phyloP scores from a whole-genome alignment of 805 yeast species.

The Teunomyces aglyptinius region DNA sequence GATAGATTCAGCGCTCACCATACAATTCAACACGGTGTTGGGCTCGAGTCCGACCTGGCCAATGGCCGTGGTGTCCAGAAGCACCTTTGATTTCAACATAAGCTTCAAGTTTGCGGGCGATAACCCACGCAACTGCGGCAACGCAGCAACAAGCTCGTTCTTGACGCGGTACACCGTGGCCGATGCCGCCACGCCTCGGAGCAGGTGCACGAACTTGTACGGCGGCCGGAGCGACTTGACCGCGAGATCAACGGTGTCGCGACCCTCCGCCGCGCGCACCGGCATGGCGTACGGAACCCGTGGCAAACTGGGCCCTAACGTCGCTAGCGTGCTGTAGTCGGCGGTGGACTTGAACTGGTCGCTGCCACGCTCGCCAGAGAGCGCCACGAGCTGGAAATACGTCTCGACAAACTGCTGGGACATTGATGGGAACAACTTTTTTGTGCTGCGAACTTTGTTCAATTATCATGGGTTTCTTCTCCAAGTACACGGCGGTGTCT shows the following conservation, averaged over 20 bases:
- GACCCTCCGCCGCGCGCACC: no score
- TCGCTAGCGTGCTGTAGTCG: constrained; percentile 26
- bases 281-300: constrained; percentile 38
- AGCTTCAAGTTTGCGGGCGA: constrained; percentile 46
- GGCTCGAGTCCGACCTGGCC: no score
- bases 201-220: constrained; percentile 46
- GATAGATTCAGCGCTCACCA: constrained; percentile 2
- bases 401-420: constrained; percentile 45
- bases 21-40: neutral
- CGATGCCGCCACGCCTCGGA: constrained; percentile 21
- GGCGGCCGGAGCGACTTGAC: constrained; percentile 75
- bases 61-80: constrained; percentile 48
- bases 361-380: constrained; percentile 12
- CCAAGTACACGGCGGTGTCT: constrained; percentile 26
- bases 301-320: constrained; percentile 51
- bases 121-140: constrained; percentile 21
- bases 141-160: constrained; percentile 28
- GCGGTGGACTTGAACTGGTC: constrained; percentile 28
- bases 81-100: constrained; percentile 60
- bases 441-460: no score
- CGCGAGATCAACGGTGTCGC: constrained; percentile 12
- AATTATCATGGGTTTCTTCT: neutral
- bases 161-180: constrained; percentile 41
- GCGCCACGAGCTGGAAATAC: constrained; percentile 46
- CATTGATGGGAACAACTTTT: neutral